Percentiles rank a stretch among this genome's conserved stretches.
Evolutionary conservation across 306 rosid genomes (phyloP).

Genomic region (Cicer yamashitae): DNA sequence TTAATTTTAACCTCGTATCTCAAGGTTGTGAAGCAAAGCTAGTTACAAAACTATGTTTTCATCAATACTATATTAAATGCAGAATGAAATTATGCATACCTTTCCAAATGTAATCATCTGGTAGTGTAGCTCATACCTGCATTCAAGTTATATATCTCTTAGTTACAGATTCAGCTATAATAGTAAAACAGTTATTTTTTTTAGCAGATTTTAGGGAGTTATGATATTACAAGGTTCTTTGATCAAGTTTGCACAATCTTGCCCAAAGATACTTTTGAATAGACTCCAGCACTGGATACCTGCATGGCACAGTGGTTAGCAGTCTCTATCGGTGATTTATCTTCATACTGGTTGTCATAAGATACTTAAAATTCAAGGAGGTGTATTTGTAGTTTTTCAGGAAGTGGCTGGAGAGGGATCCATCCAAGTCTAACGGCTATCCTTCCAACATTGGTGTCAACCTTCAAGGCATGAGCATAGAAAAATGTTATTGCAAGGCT

Average conservation of each 20-base stretch:
- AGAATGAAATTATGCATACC: conserved; percentile 53
- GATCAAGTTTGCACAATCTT: conserved; percentile 96
- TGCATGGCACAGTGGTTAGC: conserved; percentile 53
- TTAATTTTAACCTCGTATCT: conserved; percentile 27
- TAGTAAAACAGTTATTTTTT: conserved; percentile 23
- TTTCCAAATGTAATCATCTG: conserved; percentile 97
- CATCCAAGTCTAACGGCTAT: conserved; percentile 98
- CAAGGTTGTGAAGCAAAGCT: conserved; percentile 29
- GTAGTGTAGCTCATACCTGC: conserved; percentile 95
- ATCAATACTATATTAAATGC: conserved; percentile 8
- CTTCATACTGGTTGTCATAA: conserved; percentile 24
- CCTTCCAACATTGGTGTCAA: conserved; percentile 98
- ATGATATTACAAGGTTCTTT: conserved; percentile 76
- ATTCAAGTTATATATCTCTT: conserved; percentile 40
- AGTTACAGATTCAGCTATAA: conserved; percentile 47
- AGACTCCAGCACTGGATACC: conserved; percentile 92
- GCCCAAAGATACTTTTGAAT: conserved; percentile 98
- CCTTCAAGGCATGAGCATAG: conserved; percentile 56
- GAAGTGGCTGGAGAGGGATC: conserved; percentile 97
- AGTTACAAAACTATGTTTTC: conserved; percentile 31
- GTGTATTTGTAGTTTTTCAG: conserved; percentile 87
- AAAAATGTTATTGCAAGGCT: conserved; percentile 40
- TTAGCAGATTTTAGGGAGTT: conserved; percentile 24
- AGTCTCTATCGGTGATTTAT: conserved; percentile 24
- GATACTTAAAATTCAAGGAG: conserved; percentile 81